Evolutionary conservation across 1,284 basidiomycete species (phyloP).

Genomic region (Malassezia brasiliensis): DNA sequence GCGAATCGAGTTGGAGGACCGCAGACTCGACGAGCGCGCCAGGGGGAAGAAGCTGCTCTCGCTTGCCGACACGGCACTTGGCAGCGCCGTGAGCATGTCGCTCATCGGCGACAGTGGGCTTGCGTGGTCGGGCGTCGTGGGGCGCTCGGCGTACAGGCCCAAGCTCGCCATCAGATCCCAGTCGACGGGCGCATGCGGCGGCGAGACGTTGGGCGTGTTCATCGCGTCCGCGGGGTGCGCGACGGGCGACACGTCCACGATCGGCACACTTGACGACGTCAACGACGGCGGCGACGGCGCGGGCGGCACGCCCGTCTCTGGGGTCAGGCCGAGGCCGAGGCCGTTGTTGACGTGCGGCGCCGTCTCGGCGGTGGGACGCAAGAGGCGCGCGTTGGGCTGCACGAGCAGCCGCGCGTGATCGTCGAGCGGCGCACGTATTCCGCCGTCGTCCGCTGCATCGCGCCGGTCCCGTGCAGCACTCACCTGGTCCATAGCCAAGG

Average conservation of each 20-base stretch:
- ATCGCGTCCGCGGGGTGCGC: background rate
- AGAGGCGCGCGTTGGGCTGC: too few relatives aligned
- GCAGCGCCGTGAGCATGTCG: background rate
- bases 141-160: background rate
- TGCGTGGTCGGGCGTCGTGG: background rate
- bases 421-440: too few relatives aligned
- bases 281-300: background rate
- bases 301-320: too few relatives aligned
- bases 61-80: background rate
- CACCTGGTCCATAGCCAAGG: background rate
- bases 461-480: background rate
- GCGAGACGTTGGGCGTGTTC: background rate
- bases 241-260: background rate
- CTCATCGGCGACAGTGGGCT: background rate
- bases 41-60: background rate
- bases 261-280: background rate
- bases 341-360: too few relatives aligned
- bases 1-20: constrained; percentile 28
- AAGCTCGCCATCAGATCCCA: background rate
- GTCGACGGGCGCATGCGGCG: background rate
- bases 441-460: too few relatives aligned
- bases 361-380: too few relatives aligned
- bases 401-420: too few relatives aligned
- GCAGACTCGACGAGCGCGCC: background rate
- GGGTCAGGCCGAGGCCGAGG: too few relatives aligned